Evolutionary conservation across 2,329 filamentous ascomycete species (phyloP).

Genomic region (Beauveria australis): DNA sequence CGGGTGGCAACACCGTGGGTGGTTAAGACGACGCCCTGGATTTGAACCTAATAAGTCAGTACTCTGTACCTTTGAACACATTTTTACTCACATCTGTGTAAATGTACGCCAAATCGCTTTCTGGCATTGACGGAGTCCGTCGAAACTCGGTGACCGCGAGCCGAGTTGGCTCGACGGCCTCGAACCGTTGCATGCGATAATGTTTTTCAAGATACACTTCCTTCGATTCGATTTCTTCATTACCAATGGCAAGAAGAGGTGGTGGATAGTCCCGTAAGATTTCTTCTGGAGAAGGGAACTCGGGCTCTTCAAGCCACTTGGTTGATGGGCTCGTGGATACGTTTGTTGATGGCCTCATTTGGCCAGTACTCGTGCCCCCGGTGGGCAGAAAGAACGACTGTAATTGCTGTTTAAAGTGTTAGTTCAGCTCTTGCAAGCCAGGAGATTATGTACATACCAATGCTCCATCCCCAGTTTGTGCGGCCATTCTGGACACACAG

Average conservation of each 20-base stretch:
- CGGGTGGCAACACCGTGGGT: constrained; percentile 55
- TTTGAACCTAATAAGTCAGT: constrained; percentile 45
- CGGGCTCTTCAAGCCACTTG: background rate
- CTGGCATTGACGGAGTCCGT: constrained; percentile 43
- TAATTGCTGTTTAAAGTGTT: background rate
- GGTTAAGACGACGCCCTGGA: constrained; percentile 57
- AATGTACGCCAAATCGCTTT: constrained; percentile 50
- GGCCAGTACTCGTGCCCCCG: background rate
- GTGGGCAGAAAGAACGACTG: background rate
- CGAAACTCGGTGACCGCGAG: constrained; percentile 53
- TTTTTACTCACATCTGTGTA: constrained; percentile 56
- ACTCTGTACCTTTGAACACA: too few relatives aligned
- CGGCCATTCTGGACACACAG: background rate
- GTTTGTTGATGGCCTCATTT: background rate
- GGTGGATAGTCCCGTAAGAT: background rate
- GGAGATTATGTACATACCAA: background rate
- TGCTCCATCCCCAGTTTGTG: background rate
- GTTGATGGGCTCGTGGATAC: background rate
- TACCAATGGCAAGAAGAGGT: background rate
- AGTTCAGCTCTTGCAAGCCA: background rate
- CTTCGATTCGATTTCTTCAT: constrained; percentile 26
- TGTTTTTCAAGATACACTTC: constrained; percentile 63
- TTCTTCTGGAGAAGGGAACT: background rate
- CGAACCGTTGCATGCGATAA: constrained; percentile 68
- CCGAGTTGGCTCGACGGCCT: constrained; percentile 61